Evolutionary conservation across 805 yeast species (phyloP), one percentile per base, ranked within the genome.

Genomic region (Ogataea henricii): DNA sequence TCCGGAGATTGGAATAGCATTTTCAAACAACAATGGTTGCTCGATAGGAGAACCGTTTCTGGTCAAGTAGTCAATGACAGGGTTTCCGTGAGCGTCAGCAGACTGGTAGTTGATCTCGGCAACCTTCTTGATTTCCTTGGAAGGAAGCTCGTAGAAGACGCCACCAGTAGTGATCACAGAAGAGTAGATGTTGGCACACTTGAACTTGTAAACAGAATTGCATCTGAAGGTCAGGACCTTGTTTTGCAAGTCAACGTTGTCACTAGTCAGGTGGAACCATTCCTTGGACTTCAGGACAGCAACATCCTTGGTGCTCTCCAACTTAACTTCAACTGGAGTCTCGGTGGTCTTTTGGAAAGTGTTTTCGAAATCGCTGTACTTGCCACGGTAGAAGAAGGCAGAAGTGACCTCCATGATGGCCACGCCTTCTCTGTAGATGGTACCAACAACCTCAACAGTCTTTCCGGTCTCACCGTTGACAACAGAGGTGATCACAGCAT

Each of bases 321-420:
- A 74, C 30, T 78, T 66, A 52, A 94, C 75, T 73, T 91, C 86
- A 64, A 84, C 87, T 48, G 97, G 96, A 52, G 89, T 83, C 73
- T 94, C 98, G 48, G 81, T 74, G 53, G 80, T 81, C 71, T 88
- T 87, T 71, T 88, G 85, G 83, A 94, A 94, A 36, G 98, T 89
- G 76, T 90, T 89, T 66, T 85, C 87, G 67, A 79, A 94, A 71
- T 94, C 99, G 29, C 65, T 64, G 77, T 92, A 94, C 47, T 76
- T 76, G 57, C 99, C 99, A 69, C 99, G 82, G 84, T 92, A 94
- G 74, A 94, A 87, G 84, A 94, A 94, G 57, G 91, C 87, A 39
- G 98, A 90, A 26, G 85, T 84, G 49, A 94, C 97, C 69, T 92
- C 96, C 89, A 94, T 81, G 20, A 94, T 94, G 42, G 96, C 86